A percentile compares a stretch with the other conserved stretches of the same genome.
Evolutionary conservation across 805 yeast species (phyloP).

Genomic region (Aciculoconidium aculeatum): DNA sequence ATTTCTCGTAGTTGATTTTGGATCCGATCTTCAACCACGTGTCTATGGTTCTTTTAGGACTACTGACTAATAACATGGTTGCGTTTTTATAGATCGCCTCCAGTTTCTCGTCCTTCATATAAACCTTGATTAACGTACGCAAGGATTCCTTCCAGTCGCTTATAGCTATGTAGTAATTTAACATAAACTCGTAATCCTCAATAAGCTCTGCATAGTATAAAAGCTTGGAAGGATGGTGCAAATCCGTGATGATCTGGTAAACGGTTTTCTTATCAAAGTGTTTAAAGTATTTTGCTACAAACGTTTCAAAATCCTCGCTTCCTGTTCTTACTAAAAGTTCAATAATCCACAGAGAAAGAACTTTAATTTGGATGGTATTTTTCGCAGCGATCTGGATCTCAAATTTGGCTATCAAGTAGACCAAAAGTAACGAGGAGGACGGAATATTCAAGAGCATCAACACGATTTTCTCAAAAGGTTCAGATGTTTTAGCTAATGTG

Average conservation of each 20-base stretch:
- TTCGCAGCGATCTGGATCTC: slow-evolving; percentile 17
- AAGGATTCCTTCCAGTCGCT: slow-evolving; percentile 74
- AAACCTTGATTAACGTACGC: slow-evolving; percentile 46
- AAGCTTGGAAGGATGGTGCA: slow-evolving; percentile 59
- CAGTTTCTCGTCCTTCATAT: slow-evolving; percentile 21
- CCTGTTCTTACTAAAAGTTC: slow-evolving; percentile 30
- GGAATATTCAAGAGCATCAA: slow-evolving; percentile 40
- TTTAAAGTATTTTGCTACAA: slow-evolving; percentile 44
- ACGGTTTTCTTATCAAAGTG: slow-evolving; percentile 60
- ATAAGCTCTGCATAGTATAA: slow-evolving; percentile 62
- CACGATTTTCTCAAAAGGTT: slow-evolving; percentile 66
- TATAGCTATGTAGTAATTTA: slow-evolving; percentile 60
- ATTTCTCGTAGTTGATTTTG: slow-evolving; percentile 50
- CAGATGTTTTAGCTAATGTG: slow-evolving; percentile 57
- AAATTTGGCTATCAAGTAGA: slow-evolving; percentile 29
- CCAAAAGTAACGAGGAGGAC: slow-evolving; percentile 26
- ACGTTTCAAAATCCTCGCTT: slow-evolving; percentile 31
- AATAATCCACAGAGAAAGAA: slow-evolving; percentile 62
- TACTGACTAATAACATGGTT: slow-evolving; percentile 58
- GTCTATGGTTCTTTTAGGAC: slow-evolving; percentile 65
- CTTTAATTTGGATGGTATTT: slow-evolving; percentile 29
- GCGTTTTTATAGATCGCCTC: slow-evolving; percentile 59
- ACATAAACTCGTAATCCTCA: slow-evolving; percentile 62
- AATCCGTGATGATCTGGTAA: slow-evolving; percentile 63
- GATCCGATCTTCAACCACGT: slow-evolving; percentile 61